Percentiles rank a stretch among this genome's conserved stretches.
These are phyloP conservation scores for Forsythia suspensa DNA, from an alignment of 257 asterid genomes.

Conservation along the genomic window DNA sequence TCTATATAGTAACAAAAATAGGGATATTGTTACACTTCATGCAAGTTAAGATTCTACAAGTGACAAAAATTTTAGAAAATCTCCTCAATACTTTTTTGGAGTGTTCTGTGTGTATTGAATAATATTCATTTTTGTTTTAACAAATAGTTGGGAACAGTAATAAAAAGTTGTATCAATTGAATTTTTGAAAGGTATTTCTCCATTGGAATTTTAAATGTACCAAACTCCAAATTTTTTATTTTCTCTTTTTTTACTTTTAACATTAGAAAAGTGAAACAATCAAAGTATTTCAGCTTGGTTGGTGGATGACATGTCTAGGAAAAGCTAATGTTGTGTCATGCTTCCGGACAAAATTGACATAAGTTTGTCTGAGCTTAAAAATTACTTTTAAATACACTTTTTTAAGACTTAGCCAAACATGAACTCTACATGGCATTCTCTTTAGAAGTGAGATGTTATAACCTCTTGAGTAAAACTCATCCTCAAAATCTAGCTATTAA, in stretches of 20 bases:
- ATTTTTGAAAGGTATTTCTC: neutral
- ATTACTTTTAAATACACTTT: neutral
- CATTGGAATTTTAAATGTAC: no score
- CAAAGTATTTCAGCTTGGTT: no score
- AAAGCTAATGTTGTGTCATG: no score
- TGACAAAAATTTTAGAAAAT: neutral
- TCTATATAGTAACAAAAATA: conserved; percentile 40
- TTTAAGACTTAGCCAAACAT: neutral
- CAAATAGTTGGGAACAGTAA: conserved; percentile 6
- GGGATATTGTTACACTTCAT: conserved; percentile 15
- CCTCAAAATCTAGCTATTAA: no score
- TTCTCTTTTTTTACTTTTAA: no score
- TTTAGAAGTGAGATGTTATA: no score
- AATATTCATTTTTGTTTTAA: conserved; percentile 13
- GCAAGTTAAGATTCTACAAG: no score
- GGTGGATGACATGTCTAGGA: no score
- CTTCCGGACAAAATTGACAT: neutral
- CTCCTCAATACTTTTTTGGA: conserved; percentile 25
- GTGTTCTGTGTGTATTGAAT: conserved; percentile 9
- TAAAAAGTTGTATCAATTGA: neutral
- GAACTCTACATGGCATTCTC: no score
- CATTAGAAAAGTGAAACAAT: no score
- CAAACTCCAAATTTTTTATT: neutral
- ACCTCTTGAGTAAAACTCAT: no score
- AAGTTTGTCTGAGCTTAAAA: neutral